phyloP scores from a whole-genome alignment of 225 moss, liverwort and hornwort species.

The Marchantia polymorpha region DNA sequence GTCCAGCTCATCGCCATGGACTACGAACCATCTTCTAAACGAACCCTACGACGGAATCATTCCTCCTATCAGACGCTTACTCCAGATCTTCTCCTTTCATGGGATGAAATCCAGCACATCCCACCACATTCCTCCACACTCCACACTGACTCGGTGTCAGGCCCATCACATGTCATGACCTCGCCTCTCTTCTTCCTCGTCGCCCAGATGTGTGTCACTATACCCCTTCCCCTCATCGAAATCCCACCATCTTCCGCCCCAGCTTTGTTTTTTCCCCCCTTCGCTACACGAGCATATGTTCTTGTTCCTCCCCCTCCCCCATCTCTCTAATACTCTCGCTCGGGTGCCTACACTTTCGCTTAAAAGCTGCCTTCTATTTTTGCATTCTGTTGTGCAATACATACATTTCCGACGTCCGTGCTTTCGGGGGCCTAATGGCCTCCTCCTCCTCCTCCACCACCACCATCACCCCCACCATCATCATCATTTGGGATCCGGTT shows the following conservation, averaged over 20 bases:
- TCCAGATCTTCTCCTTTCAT: neutral
- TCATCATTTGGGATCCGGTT: too few relatives aligned
- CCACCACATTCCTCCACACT: neutral
- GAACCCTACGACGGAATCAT: neutral
- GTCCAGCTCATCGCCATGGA: neutral
- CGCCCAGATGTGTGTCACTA: neutral
- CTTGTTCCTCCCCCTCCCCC: too few relatives aligned
- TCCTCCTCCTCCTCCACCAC: too few relatives aligned
- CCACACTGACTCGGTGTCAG: conserved; percentile 2
- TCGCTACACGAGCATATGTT: too few relatives aligned
- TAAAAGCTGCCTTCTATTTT: too few relatives aligned
- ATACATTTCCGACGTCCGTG: neutral
- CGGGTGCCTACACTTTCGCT: too few relatives aligned
- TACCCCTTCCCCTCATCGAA: neutral
- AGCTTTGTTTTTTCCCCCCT: neutral
- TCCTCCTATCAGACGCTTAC: neutral
- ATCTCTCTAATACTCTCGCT: too few relatives aligned
- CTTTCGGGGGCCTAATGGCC: too few relatives aligned
- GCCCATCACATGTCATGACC: conserved; percentile 15
- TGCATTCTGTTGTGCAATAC: too few relatives aligned
- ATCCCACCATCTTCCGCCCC: neutral
- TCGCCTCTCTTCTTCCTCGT: neutral
- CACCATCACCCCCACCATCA: too few relatives aligned
- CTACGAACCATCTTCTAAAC: neutral
- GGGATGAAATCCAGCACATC: conserved; percentile 5